Base-by-base conservation (phyloP, 768 basidiomycete species). In the Vararia minispora region DNA sequence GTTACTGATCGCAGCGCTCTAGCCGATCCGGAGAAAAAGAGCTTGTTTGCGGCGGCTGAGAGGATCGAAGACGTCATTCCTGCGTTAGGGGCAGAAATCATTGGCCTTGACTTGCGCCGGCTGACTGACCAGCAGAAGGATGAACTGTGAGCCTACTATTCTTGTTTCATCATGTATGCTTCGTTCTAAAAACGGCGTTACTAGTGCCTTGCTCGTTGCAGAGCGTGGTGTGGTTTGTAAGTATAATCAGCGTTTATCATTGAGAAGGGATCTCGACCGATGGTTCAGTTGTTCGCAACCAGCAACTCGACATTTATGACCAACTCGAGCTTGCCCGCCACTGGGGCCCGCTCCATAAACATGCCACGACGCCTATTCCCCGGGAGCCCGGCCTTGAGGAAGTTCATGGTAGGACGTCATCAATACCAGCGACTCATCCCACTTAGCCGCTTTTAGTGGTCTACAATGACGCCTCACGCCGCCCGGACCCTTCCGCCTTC, bases 341-440 rank as follows among this genome's bases (percentile, higher is more conserved):
- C 51, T 84, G 69, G 39, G 84, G 84, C 4, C 80, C 72, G 33
- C 68, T 86, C 32, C 85, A 90, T 57, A 83, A 79, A 53, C 85
- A 91, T 51, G 79, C 86, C 3, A 86, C 82, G 3, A 86, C 83
- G 8, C 79, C 79, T 1, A 66, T 88, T 33, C 81, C 87, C 2
- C 62, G 60, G 42, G 71, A 73, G 50, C 74, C 67, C 13, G 85
- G 84, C 12, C 64, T 85, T 3, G 77, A 84, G 50, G 79, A 83
- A 60, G 80, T 83, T 4, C 83, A 86, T 48, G 66, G 82, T 77
- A 43, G 32, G 68, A 56, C 21, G 21, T 11, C 21, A 33, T 22
- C 6, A 38, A 20, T 12, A 20, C 12, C 35, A 40, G 18, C 37
- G 9, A 42, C 14, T 12, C 8, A 23, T 25, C 18, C 28, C n/a